These are phyloP conservation scores for Brassica incana DNA, from an alignment of 345 rosid genomes.

Conservation along the genomic window DNA sequence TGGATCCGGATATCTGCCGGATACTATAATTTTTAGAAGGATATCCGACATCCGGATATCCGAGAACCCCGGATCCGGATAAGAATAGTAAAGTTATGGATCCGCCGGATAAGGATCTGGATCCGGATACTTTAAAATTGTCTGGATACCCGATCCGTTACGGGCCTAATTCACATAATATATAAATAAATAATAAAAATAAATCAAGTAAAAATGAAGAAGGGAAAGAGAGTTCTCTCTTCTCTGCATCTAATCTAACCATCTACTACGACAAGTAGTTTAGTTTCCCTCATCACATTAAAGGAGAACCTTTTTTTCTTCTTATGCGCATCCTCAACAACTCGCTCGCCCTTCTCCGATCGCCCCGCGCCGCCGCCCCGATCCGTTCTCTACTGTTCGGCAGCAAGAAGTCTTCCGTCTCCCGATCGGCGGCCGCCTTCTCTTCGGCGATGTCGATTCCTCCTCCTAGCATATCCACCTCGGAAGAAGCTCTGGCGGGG, in stretches of 20 bases:
- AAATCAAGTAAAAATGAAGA: background rate
- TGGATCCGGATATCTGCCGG: too few species aligned
- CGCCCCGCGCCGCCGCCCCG: constrained; percentile 21
- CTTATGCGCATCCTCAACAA: constrained; percentile 45
- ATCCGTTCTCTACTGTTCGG: constrained; percentile 30
- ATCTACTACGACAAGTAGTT: background rate
- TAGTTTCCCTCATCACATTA: background rate
- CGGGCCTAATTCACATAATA: too few species aligned
- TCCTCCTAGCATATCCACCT: constrained; percentile 39
- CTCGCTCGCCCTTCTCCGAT: constrained; percentile 24
- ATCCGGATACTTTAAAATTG: too few species aligned
- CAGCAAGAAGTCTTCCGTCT: constrained; percentile 25
- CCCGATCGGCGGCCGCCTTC: constrained; percentile 37
- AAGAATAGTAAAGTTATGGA: too few species aligned
- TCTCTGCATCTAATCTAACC: constrained; percentile 23
- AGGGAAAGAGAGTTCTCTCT: background rate
- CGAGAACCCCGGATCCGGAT: too few species aligned
- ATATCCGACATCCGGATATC: too few species aligned
- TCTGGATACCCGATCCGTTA: too few species aligned
- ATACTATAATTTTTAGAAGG: too few species aligned
- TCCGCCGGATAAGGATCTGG: too few species aligned
- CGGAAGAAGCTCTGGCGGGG: constrained; percentile 60
- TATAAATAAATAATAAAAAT: background rate
- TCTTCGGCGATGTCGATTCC: constrained; percentile 40
- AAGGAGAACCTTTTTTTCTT: constrained; percentile 6